phyloP scores from a whole-genome alignment of 257 asterid species.

The Primulina huaijiensis region DNA sequence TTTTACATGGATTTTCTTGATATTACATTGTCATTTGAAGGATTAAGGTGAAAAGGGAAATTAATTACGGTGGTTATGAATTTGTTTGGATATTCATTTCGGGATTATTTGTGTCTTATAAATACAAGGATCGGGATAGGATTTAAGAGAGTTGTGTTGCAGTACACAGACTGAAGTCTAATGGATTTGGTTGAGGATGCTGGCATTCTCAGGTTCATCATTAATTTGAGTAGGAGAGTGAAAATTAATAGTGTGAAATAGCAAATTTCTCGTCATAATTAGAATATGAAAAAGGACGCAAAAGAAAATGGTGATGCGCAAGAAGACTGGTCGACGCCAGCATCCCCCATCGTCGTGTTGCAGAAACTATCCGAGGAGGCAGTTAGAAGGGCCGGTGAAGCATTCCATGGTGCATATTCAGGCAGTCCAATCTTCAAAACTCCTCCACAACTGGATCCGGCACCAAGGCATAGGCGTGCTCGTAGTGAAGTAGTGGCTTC shows the following conservation, averaged over 20 bases:
- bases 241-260: conserved; percentile 21
- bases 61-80: not conserved
- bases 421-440: conserved; percentile 21
- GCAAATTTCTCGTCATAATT: conserved; percentile 18
- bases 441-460: conserved; percentile 29
- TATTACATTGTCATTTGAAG: not conserved
- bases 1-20: not conserved
- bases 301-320: conserved; percentile 37
- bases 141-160: conserved; percentile 8
- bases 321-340: conserved; percentile 48
- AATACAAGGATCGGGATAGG: conserved; percentile 4
- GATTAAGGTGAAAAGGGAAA: not conserved
- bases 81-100: not conserved
- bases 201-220: conserved; percentile 24
- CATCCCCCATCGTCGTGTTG: conserved; percentile 56
- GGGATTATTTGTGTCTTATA: not conserved
- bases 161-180: not conserved
- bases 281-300: conserved; percentile 36
- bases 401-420: conserved; percentile 38
- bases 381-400: conserved; percentile 58
- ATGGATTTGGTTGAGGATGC: conserved; percentile 21
- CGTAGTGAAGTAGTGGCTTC: conserved; percentile 56
- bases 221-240: conserved; percentile 19
- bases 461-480: conserved; percentile 56
- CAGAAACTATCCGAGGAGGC: conserved; percentile 55